phyloP scores from a whole-genome alignment of 768 basidiomycete species.

The Sarcodon sp. region DNA sequence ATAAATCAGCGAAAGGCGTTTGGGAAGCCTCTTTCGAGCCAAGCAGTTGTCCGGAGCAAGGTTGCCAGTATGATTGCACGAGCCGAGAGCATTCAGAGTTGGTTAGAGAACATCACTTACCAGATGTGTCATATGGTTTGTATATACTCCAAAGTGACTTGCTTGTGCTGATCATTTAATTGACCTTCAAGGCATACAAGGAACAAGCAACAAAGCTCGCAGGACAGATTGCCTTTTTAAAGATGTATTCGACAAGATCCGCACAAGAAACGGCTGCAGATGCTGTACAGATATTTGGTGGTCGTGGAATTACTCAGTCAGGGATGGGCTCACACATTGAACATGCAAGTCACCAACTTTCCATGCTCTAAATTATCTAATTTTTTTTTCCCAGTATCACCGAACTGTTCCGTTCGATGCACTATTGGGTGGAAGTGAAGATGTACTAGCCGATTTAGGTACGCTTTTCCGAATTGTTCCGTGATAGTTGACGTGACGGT shows the following conservation, averaged over 20 bases:
- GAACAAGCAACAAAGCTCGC: slow-evolving; percentile 64
- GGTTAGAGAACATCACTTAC: slow-evolving; percentile 79
- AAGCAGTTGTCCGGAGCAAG: slow-evolving; percentile 82
- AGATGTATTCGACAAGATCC: slow-evolving; percentile 62
- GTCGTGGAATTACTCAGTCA: slow-evolving; percentile 69
- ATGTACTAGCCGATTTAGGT: slow-evolving; percentile 67
- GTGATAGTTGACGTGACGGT: too few relatives aligned
- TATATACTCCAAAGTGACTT: background rate
- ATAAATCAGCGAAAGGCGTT: slow-evolving; percentile 82
- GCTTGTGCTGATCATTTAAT: background rate
- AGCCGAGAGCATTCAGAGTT: slow-evolving; percentile 69
- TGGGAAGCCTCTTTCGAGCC: slow-evolving; percentile 73
- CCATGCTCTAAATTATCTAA: background rate
- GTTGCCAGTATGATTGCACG: slow-evolving; percentile 84
- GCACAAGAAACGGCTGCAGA: slow-evolving; percentile 76
- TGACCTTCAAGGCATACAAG: slow-evolving; percentile 37
- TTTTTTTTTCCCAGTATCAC: slow-evolving; percentile 19
- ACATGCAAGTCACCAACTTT: slow-evolving; percentile 31
- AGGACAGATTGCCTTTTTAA: slow-evolving; percentile 72
- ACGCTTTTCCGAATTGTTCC: slow-evolving; percentile 18
- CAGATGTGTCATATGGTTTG: slow-evolving; percentile 78
- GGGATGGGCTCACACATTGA: slow-evolving; percentile 75
- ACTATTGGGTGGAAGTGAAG: slow-evolving; percentile 44
- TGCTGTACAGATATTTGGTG: slow-evolving; percentile 81
- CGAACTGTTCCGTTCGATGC: slow-evolving; percentile 28